Percentiles rank a stretch among this genome's conserved stretches.
These are phyloP conservation scores for Hypoxylon intermedium DNA, from an alignment of 495 filamentous ascomycete species.

Conservation along the genomic window DNA sequence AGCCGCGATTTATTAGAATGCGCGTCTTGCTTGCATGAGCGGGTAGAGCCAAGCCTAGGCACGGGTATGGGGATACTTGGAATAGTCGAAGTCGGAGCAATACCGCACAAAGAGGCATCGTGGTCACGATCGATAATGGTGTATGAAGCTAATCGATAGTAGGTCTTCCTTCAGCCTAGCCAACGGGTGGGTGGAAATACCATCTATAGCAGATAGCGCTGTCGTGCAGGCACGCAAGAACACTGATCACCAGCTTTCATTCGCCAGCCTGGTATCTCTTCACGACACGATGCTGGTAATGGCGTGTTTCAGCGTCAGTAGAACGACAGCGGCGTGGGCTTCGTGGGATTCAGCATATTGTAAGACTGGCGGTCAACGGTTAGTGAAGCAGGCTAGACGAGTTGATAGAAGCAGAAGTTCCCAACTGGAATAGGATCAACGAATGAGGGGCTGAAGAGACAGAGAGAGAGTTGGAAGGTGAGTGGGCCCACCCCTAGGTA, in stretches of 20 bases:
- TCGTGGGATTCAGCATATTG: constrained; percentile 19
- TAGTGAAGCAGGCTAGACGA: constrained; percentile 9
- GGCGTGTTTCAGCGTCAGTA: constrained; percentile 9
- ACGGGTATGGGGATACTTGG: constrained; percentile 1
- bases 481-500: neutral
- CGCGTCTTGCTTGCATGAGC: constrained; percentile 19
- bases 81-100: neutral
- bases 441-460: constrained; percentile 30
- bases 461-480: neutral
- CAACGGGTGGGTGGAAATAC: too few species aligned
- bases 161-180: too few species aligned
- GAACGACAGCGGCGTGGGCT: constrained; percentile 14
- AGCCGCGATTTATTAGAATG: constrained; percentile 9
- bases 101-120: neutral
- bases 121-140: neutral
- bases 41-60: constrained; percentile 13
- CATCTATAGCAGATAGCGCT: neutral
- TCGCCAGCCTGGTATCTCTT: neutral
- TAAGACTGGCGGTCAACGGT: constrained; percentile 31
- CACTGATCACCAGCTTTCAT: neutral
- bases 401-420: constrained; percentile 8
- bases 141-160: neutral
- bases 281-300: constrained; percentile 8
- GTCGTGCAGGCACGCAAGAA: constrained; percentile 1
- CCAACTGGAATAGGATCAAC: neutral